phyloP scores from a whole-genome alignment of 495 filamentous ascomycete species.

The Barbatosphaeria neglecta region DNA sequence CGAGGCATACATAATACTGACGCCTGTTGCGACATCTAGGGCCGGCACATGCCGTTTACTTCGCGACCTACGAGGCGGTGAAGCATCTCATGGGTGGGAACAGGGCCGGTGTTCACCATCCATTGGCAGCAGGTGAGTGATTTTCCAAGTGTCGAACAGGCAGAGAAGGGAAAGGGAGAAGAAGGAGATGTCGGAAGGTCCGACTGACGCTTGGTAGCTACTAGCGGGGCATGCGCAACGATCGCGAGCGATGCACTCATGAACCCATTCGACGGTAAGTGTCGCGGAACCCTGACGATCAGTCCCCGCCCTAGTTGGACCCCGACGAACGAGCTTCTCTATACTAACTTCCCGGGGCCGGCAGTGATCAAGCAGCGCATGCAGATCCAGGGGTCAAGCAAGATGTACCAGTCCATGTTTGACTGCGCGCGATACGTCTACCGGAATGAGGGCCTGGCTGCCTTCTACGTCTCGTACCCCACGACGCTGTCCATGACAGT shows the following conservation, averaged over 20 bases:
- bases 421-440: conserved; percentile 85
- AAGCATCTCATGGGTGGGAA: conserved; percentile 95
- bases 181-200: too few relatives aligned
- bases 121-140: conserved; percentile 71
- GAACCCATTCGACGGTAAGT: conserved; percentile 97
- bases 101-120: conserved; percentile 77
- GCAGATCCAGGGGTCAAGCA: conserved; percentile 90
- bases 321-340: too few relatives aligned
- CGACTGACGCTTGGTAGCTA: conserved; percentile 41
- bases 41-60: conserved; percentile 95
- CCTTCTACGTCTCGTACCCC: conserved; percentile 98
- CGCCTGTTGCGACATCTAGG: conserved; percentile 39
- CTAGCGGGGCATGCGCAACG: conserved; percentile 86
- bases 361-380: conserved; percentile 98
- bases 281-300: too few relatives aligned
- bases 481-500: conserved; percentile 98
- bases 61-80: conserved; percentile 92
- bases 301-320: too few relatives aligned
- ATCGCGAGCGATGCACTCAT: conserved; percentile 96
- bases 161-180: not conserved
- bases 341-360: conserved; percentile 7
- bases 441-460: conserved; percentile 71
- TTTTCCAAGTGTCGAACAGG: conserved; percentile 3
- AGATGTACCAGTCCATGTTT: conserved; percentile 64
- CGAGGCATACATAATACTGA: too few relatives aligned